A percentile compares a stretch with the other conserved stretches of the same genome.
Evolutionary conservation across 139 green algal species (phyloP).

Genomic region (Trebouxia sp.): DNA sequence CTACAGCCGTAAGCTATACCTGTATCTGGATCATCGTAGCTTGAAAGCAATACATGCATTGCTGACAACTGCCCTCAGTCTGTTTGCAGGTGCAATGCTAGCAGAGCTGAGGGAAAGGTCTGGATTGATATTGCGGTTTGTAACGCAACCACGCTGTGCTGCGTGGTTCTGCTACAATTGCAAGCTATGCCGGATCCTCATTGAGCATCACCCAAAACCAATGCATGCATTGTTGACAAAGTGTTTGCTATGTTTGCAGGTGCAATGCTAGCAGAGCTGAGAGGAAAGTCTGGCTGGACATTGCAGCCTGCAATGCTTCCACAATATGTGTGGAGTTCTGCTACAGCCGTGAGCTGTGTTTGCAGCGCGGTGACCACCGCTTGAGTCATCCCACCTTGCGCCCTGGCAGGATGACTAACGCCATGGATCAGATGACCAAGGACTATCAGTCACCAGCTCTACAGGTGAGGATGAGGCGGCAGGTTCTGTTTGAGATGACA

Average conservation of each 20-base stretch:
- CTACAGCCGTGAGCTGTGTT: constrained; percentile 24
- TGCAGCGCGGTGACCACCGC: constrained; percentile 16
- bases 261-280: constrained; percentile 21
- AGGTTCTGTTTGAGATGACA: neutral
- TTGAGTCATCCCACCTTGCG: constrained; percentile 19
- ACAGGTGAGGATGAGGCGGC: neutral
- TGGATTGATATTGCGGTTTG: constrained; percentile 25
- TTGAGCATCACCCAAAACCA: no score
- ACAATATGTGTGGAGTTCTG: constrained; percentile 22
- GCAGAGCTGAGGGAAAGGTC: constrained; percentile 7
- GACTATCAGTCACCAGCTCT: neutral
- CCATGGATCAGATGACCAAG: constrained; percentile 29
- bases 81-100: constrained; percentile 21
- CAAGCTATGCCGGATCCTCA: no score
- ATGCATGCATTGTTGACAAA: no score
- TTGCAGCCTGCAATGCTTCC: constrained; percentile 17
- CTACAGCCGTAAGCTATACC: constrained; percentile 22
- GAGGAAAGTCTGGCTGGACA: constrained; percentile 20
- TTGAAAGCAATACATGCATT: no score
- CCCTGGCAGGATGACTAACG: constrained; percentile 25
- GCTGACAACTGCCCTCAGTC: neutral
- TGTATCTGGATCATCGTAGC: neutral
- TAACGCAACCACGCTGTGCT: constrained; percentile 1
- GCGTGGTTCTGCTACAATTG: constrained; percentile 20
- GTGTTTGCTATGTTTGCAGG: neutral